Conservation (phyloP, 2,329 filamentous ascomycete species). For the Phaeophleospora eucalypticola region DNA sequence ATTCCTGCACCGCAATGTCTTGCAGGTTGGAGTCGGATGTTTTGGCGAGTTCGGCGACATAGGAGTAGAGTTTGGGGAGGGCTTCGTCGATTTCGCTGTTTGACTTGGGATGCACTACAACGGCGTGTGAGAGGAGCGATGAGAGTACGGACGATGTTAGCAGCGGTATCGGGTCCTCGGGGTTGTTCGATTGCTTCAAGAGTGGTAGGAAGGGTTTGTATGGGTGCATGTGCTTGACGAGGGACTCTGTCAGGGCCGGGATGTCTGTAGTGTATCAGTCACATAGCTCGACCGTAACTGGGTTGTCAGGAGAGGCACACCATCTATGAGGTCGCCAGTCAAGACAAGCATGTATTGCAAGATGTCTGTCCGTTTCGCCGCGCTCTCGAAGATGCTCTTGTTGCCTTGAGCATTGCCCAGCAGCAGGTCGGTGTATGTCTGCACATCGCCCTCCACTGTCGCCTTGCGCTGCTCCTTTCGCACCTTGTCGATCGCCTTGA, state of each 20-base stretch:
- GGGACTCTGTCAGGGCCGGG: conserved; percentile 69
- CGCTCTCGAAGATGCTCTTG: conserved; percentile 77
- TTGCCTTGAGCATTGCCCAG: conserved; percentile 60
- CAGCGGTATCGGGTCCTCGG: conserved; percentile 81
- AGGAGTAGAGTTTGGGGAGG: conserved; percentile 77
- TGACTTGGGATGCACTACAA: conserved; percentile 58
- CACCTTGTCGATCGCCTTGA: conserved; percentile 94
- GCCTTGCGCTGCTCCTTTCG: conserved; percentile 85
- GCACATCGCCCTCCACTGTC: conserved; percentile 72
- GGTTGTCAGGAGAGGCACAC: conserved; percentile 45
- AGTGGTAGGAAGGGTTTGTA: conserved; percentile 79
- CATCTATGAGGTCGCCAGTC: conserved; percentile 78
- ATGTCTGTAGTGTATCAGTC: conserved; percentile 55
- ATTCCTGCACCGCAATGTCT: conserved; percentile 91
- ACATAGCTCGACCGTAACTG: not conserved
- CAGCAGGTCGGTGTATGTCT: conserved; percentile 76
- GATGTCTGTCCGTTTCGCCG: conserved; percentile 81
- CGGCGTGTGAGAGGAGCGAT: conserved; percentile 65
- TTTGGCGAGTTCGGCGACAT: conserved; percentile 78
- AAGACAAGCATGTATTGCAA: conserved; percentile 93
- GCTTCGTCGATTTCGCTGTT: conserved; percentile 65
- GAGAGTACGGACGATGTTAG: conserved; percentile 85
- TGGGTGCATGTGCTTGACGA: conserved; percentile 66
- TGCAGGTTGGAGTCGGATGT: conserved; percentile 84
- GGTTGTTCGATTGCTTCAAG: conserved; percentile 75